A percentile compares a stretch with the other conserved stretches of the same genome.
Conservation (phyloP, 495 filamentous ascomycete genomes). For the Aspergillus avenaceus region DNA sequence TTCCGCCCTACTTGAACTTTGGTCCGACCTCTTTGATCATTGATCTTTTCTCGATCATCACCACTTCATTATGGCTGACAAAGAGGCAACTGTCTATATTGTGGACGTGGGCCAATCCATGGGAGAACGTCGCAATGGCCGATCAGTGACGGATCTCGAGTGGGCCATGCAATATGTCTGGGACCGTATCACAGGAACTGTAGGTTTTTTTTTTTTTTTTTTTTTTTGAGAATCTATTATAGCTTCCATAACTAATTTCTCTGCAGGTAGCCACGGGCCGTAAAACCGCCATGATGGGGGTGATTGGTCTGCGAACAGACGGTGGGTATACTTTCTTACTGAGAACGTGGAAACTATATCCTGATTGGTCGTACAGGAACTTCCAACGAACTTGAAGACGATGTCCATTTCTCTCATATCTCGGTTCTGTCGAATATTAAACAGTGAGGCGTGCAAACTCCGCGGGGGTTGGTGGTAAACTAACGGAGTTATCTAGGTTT, state of each 20-base stretch:
- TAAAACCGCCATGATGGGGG: conserved; percentile 75
- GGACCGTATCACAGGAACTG: conserved; percentile 86
- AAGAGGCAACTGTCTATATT: conserved; percentile 90
- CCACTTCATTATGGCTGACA: conserved; percentile 70
- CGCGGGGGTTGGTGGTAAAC: no score
- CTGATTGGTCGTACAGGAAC: conserved; percentile 48
- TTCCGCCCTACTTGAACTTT: background rate
- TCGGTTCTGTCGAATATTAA: conserved; percentile 66
- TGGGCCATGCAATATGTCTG: conserved; percentile 92
- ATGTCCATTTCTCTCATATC: conserved; percentile 72
- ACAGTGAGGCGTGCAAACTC: conserved; percentile 42
- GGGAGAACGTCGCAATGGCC: conserved; percentile 68
- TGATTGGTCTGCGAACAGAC: conserved; percentile 80
- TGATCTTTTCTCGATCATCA: background rate
- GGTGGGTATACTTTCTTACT: conserved; percentile 28
- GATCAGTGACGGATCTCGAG: conserved; percentile 76
- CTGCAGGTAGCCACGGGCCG: conserved; percentile 70
- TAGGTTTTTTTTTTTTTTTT: conserved; percentile 24
- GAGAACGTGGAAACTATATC: background rate
- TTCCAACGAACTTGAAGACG: conserved; percentile 57
- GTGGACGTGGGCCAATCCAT: conserved; percentile 84
- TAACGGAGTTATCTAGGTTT: no score
- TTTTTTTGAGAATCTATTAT: no score
- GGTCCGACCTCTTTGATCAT: conserved; percentile 8
- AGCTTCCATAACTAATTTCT: conserved; percentile 12